Evolutionary conservation across 1,139 yeast genomes (phyloP).

Genomic region (Suhomyces ambrosiae): DNA sequence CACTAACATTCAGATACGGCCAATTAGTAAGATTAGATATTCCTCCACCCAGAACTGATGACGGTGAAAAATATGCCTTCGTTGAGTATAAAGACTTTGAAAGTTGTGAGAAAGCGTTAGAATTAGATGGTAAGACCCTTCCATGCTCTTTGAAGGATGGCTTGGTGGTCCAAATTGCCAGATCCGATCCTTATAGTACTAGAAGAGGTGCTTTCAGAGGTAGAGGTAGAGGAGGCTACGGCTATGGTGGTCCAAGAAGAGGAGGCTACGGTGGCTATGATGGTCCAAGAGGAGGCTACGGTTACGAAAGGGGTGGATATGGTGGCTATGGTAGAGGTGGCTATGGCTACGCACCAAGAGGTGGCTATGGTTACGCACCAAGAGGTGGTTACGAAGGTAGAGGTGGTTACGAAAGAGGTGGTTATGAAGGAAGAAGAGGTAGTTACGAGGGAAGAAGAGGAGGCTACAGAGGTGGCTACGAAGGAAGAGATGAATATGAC

Average conservation of each 20-base stretch:
- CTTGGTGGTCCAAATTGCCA: slow-evolving; percentile 60
- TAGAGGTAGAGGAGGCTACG: slow-evolving; percentile 20
- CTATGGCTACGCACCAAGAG: slow-evolving; percentile 15
- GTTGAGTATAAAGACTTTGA: slow-evolving; percentile 63
- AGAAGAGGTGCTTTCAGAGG: slow-evolving; percentile 33
- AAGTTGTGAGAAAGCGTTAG: slow-evolving; percentile 65
- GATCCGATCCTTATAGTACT: slow-evolving; percentile 52
- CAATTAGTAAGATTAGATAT: slow-evolving; percentile 66
- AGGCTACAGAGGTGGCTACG: slow-evolving; percentile 13
- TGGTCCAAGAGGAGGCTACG: slow-evolving; percentile 22
- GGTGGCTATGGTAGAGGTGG: slow-evolving; percentile 21
- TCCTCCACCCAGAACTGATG: slow-evolving; percentile 68
- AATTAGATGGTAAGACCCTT: slow-evolving; percentile 49
- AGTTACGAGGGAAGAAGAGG: too few relatives aligned
- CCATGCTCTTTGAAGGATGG: slow-evolving; percentile 42
- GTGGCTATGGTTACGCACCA: slow-evolving; percentile 14
- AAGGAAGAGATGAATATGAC: slow-evolving; percentile 16
- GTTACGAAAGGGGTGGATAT: slow-evolving; percentile 24
- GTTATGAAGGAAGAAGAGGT: too few relatives aligned
- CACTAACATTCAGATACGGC: slow-evolving; percentile 51
- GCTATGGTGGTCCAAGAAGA: slow-evolving; percentile 14
- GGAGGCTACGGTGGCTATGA: slow-evolving; percentile 19
- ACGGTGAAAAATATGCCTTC: slow-evolving; percentile 70
- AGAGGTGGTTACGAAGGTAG: slow-evolving; percentile 19
- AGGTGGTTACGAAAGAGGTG: slow-evolving; percentile 13